Percentiles rank a stretch among this genome's conserved stretches.
Evolutionary conservation across 345 rosid genomes (phyloP).

Genomic region (Murraya paniculata): DNA sequence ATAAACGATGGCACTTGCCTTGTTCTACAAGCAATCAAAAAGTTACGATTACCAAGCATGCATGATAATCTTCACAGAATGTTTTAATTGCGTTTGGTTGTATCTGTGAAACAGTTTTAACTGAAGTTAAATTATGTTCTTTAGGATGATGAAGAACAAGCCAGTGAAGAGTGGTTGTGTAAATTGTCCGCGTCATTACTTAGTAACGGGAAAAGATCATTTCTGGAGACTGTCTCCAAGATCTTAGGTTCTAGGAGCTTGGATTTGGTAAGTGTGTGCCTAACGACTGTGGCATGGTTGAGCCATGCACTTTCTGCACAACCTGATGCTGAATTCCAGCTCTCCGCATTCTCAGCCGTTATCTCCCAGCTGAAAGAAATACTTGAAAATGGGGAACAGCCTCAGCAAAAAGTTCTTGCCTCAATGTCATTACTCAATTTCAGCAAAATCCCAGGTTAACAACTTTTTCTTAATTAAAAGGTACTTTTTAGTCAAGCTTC

Average conservation of each 20-base stretch:
- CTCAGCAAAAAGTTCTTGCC: constrained; percentile 48
- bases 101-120: background rate
- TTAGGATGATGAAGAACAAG: constrained; percentile 43
- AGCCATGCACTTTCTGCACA: constrained; percentile 41
- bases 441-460: constrained; percentile 50
- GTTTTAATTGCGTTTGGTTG: background rate
- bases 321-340: constrained; percentile 32
- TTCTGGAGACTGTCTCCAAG: constrained; percentile 42
- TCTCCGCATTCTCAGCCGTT: constrained; percentile 39
- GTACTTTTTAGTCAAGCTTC: background rate
- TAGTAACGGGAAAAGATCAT: constrained; percentile 29
- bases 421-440: constrained; percentile 51
- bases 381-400: constrained; percentile 32
- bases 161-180: constrained; percentile 34
- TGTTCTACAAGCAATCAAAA: background rate
- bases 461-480: background rate
- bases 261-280: constrained; percentile 35
- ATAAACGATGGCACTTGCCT: background rate
- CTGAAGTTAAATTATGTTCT: background rate
- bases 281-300: constrained; percentile 48
- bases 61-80: background rate
- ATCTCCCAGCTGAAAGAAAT: constrained; percentile 41
- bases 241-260: constrained; percentile 36
- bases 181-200: constrained; percentile 41
- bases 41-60: background rate